Evolutionary conservation across 2,329 filamentous ascomycete species (phyloP).

Genomic region (Monilinia vaccinii-corymbosi): DNA sequence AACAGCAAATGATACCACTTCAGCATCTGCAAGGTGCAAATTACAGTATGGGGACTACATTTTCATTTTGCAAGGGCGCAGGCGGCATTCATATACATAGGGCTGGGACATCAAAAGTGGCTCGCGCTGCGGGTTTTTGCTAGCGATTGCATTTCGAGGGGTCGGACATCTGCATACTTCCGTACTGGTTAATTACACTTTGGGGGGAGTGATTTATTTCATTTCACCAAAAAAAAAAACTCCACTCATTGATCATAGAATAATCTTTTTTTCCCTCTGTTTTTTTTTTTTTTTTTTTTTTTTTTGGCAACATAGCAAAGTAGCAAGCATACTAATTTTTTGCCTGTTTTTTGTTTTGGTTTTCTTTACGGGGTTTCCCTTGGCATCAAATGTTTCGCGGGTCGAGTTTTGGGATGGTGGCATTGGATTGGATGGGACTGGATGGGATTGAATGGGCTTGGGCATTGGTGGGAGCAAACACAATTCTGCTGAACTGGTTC

Average conservation of each 20-base stretch:
- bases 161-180: not conserved
- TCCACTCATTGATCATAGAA: not conserved
- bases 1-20: not conserved
- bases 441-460: not conserved
- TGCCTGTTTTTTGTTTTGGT: not conserved
- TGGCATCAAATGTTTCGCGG: not conserved
- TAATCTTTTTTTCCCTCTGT: not conserved
- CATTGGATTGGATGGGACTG: not conserved
- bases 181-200: not conserved
- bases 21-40: constrained; percentile 2
- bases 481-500: not conserved
- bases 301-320: not conserved
- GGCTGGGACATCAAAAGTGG: constrained; percentile 28
- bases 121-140: constrained; percentile 26
- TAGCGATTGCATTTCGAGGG: not conserved
- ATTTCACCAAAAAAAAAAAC: not conserved
- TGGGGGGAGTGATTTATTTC: not conserved
- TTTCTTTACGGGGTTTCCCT: not conserved
- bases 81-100: constrained; percentile 22
- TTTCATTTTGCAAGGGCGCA: constrained; percentile 13
- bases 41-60: constrained; percentile 9
- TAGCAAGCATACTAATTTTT: not conserved
- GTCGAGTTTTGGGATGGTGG: not conserved
- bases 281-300: not conserved
- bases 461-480: not conserved